Evolutionary conservation across 192 early-diverging fungal genomes (phyloP).

Genomic region (Backusella morwellensis): DNA sequence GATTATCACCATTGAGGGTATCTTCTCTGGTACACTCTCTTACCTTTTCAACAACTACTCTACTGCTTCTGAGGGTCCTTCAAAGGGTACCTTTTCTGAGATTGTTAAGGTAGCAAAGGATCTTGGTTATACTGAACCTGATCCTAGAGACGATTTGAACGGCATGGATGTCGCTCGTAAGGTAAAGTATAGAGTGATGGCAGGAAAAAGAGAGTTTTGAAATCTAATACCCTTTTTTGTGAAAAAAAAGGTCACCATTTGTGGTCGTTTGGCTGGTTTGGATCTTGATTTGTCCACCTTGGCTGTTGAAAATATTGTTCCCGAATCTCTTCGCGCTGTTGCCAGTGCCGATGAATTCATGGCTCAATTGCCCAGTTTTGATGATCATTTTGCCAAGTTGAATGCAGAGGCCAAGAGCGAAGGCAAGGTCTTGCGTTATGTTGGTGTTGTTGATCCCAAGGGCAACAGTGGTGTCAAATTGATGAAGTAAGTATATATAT

Average conservation of each 20-base stretch:
- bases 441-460: conserved; percentile 81
- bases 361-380: conserved; percentile 78
- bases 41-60: conserved; percentile 99
- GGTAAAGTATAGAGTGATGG: conserved; percentile 39
- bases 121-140: conserved; percentile 97
- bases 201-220: not conserved
- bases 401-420: conserved; percentile 74
- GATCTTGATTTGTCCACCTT: conserved; percentile 74
- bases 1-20: conserved; percentile 92
- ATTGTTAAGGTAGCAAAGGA: conserved; percentile 90
- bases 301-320: conserved; percentile 95
- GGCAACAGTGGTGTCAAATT: conserved; percentile 77
- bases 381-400: conserved; percentile 83
- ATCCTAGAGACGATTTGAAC: conserved; percentile 98
- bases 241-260: conserved; percentile 63
- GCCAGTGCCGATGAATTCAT: conserved; percentile 83
- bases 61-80: conserved; percentile 39
- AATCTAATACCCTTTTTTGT: not conserved
- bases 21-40: conserved; percentile 94
- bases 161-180: conserved; percentile 99
- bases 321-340: conserved; percentile 72
- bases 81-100: conserved; percentile 74
- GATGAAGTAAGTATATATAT: conserved; percentile 46
- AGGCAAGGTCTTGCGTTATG: conserved; percentile 87
- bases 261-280: conserved; percentile 85